Base-by-base conservation (phyloP, 768 basidiomycete species). In the Suillus americanus region DNA sequence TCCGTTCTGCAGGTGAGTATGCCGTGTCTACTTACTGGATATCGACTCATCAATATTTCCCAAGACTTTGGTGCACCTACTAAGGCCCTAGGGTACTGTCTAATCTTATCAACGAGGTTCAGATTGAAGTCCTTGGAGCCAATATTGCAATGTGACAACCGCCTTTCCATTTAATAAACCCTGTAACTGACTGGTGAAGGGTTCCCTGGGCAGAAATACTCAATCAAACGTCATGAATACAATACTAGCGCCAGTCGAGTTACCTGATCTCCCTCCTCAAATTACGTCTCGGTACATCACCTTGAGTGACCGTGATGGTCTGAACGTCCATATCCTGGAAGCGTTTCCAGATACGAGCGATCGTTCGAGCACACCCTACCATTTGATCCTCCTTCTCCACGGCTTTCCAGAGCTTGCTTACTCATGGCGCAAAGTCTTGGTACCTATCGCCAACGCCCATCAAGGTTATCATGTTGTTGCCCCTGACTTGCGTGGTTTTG, bases 361-460 rank as follows among this genome's bases (percentile, higher is more conserved):
- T 46, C 62, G 65, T 33, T 3, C 40, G 55, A 63, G 65, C 50
- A 54, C 67, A 43, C 70, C 74, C 25, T 73, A 77, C 5, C 85
- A 83, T 1, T 78, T 89, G 16, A 68, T 89, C 54, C 62, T 89
- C 37, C 82, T 90, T 28, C 71, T 89, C 2, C 87, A 89, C 66
- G 88, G 88, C 48, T 89, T 89, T 71, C 87, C 88, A 12, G 88
- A 89, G 69, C 78, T 89, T 7, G 82, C 87, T 3, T 87, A 85
- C 70, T 89, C 86, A 9, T 89, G 86, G 86, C 79, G 88, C 16
- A 86, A 86, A 65, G 64, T 89, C 41, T 79, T 89, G 38, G 68
- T 74, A 0, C 85, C 85, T 0, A 78, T 89, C 30, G 71, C 83
- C 0, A 67, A 74, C 5, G 77, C 78, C 2, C 69, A 46, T 57